Conservation (phyloP, 2,329 filamentous ascomycete species). For the Ceratocystis eucalypticola region DNA sequence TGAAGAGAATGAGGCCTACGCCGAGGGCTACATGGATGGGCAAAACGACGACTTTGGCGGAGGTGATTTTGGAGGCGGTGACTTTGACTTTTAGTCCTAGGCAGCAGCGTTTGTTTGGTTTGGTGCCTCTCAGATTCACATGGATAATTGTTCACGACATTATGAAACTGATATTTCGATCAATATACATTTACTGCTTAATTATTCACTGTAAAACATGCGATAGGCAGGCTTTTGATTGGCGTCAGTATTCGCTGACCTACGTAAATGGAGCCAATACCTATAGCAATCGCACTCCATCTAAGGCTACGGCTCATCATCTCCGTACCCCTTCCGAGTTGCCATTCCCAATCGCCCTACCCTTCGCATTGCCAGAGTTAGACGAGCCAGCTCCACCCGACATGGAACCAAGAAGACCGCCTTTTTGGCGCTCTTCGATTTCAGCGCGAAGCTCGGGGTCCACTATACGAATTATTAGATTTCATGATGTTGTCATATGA, state of each 20-base stretch:
- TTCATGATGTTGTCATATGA: not conserved
- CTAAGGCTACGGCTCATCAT: slow-evolving; percentile 11
- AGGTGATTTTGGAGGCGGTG: slow-evolving; percentile 24
- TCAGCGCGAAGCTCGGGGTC: slow-evolving; percentile 91
- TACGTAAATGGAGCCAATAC: not conserved
- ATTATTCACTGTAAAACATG: not conserved
- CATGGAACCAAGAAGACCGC: slow-evolving; percentile 52
- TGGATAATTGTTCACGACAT: slow-evolving; percentile 1
- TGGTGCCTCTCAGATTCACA: not conserved
- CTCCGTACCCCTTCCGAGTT: slow-evolving; percentile 29
- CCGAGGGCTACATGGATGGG: slow-evolving; percentile 30
- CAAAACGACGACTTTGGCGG: slow-evolving; percentile 24
- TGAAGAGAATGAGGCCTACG: slow-evolving; percentile 43
- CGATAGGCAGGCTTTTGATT: not conserved
- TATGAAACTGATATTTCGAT: not conserved
- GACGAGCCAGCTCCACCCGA: slow-evolving; percentile 32
- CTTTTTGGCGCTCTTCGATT: slow-evolving; percentile 80
- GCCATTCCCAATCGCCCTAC: slow-evolving; percentile 25
- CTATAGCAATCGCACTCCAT: too few relatives aligned
- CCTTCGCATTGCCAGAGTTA: slow-evolving; percentile 41
- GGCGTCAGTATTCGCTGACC: not conserved
- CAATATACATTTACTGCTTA: not conserved
- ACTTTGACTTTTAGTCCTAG: slow-evolving; percentile 28
- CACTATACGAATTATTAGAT: slow-evolving; percentile 45
- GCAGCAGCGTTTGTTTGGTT: not conserved